Base-by-base conservation (phyloP, 192 early-diverging fungal species). In the Spizellomyces punctatus region DNA sequence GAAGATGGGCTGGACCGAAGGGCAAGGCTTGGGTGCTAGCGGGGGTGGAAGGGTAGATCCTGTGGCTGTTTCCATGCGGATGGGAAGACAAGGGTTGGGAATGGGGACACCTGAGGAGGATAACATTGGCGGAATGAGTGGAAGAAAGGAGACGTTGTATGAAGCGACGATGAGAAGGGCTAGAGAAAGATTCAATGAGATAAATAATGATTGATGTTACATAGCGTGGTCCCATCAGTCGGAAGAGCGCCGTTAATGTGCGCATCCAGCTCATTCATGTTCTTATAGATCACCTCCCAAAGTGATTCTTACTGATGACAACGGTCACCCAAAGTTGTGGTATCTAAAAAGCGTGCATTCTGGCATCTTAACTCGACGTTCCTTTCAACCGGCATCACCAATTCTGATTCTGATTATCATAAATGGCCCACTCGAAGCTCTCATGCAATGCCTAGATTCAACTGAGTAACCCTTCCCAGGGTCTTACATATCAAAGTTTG, bases 371-470 rank as follows among this genome's bases (percentile, higher is more conserved):
- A 89, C 88, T 83, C 82, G 73, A 76, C 84, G 87, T 89, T 89
- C 84, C 88, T 89, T 92, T 92, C 91, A 90, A 90, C 89, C 89
- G 86, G 87, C 88, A 89, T 90, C 88, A 84, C 89, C 89, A 91
- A 89, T 90, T 92, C 89, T 90, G 91, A 87, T 90, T 90, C 89
- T 36, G 27, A 36, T 36, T 36, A 36, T 3, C 89, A 87, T 91
- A 91, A 91, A 91, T 88, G 89, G 90, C 90, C 89, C 88, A 91
- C 90, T 88, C 88, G 89, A 89, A 36, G 27, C 27, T 36, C 27
- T 36, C 27, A 36, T 36, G 0, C 27, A 36, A 36, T 36, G 27
- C 27, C n/a, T n/a, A n/a, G n/a, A n/a, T n/a, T n/a, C n/a, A n/a
- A n/a, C n/a, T n/a, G n/a, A n/a, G n/a, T n/a, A n/a, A n/a, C n/a